A percentile compares a stretch with the other conserved stretches of the same genome.
phyloP scores from a whole-genome alignment of 805 yeast genomes.

The Yarrowia sp. region DNA sequence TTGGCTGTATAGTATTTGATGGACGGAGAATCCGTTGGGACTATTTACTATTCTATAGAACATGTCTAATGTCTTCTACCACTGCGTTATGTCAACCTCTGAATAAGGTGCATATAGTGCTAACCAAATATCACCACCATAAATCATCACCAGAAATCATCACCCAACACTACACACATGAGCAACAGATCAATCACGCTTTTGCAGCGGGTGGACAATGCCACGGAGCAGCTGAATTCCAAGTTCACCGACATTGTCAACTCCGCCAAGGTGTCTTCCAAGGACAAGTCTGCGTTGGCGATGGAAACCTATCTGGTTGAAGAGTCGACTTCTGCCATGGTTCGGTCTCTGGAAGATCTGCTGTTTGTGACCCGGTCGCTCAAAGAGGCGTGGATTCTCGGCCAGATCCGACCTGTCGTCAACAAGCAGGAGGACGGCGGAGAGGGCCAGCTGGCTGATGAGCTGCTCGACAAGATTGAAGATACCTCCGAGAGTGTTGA shows the following conservation, averaged over 20 bases:
- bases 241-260: conserved; percentile 47
- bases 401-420: conserved; percentile 49
- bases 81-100: no score
- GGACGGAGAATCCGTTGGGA: no score
- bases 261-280: conserved; percentile 47
- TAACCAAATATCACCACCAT: no score
- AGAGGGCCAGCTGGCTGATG: conserved; percentile 10
- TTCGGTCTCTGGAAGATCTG: conserved; percentile 52
- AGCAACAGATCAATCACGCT: conserved; percentile 33
- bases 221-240: conserved; percentile 44
- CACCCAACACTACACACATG: background rate
- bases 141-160: no score
- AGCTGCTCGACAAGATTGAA: conserved; percentile 17
- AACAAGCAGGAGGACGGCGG: conserved; percentile 38
- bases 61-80: no score
- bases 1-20: no score
- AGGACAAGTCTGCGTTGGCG: conserved; percentile 50
- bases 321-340: conserved; percentile 51
- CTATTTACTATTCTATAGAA: no score
- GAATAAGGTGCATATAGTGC: no score
- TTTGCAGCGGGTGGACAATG: conserved; percentile 45
- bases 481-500: background rate
- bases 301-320: conserved; percentile 53
- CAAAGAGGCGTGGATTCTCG: conserved; percentile 55
- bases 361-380: conserved; percentile 51